Percentiles rank a stretch among this genome's conserved stretches.
Conservation (phyloP, 441 rosid species). For the Arabidopsis hybrid region DNA sequence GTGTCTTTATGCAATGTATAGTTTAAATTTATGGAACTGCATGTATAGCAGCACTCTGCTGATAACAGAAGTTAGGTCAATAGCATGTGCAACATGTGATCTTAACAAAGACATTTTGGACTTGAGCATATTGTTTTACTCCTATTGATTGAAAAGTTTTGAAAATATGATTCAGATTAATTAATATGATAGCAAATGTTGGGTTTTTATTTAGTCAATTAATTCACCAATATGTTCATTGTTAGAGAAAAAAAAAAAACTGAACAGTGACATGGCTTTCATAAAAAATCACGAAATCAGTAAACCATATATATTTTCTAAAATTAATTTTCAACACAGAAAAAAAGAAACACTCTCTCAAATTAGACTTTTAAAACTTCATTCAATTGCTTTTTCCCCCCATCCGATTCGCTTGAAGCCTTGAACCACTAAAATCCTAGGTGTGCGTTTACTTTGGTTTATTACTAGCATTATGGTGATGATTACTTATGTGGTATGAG, state of each 20-base stretch:
- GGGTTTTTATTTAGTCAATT: neutral
- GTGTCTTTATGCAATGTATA: neutral
- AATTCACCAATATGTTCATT: neutral
- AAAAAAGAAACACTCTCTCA: neutral
- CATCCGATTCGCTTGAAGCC: neutral
- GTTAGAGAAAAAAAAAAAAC: neutral
- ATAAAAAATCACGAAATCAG: neutral
- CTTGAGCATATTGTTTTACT: neutral
- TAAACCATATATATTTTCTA: too few relatives aligned
- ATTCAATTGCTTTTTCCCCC: neutral
- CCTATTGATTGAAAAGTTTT: neutral
- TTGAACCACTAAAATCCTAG: neutral
- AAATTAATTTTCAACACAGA: neutral
- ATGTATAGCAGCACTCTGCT: neutral
- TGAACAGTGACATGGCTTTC: neutral
- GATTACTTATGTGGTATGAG: constrained; percentile 8
- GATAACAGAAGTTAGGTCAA: constrained; percentile 2
- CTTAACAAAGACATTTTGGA: neutral
- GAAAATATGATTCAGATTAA: neutral
- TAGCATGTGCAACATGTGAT: neutral
- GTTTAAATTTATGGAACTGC: neutral
- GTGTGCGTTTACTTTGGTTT: constrained; percentile 10
- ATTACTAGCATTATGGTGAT: constrained; percentile 5
- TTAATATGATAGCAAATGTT: neutral
- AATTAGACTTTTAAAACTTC: neutral